Evolutionary conservation across 1,284 basidiomycete genomes (phyloP), one percentile per base, ranked within the genome.

Genomic region (Cystobasidiaceae sp.): DNA sequence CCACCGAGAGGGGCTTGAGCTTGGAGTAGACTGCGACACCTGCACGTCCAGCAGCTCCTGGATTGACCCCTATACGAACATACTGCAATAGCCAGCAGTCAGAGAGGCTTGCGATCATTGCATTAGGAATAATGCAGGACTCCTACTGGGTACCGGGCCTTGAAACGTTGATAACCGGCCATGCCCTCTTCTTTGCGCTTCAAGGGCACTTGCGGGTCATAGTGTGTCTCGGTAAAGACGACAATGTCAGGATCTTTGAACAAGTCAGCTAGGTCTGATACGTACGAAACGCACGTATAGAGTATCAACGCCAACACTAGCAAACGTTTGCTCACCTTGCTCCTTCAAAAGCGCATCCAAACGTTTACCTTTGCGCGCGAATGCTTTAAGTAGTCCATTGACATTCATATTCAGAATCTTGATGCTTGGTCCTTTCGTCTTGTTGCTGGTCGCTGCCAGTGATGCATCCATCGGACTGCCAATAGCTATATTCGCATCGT

Each of bases 331-430:
- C 60, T 19, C 21, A 63, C 60, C 60, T 48, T 63, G 39, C 34
- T 63, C 51, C 11, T 23, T 19, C 1, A 63, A 51, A 8, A 63
- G 39, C 8, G 17, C 25, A 6, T 44, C 51, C 3, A 63, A 39
- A 7, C 60, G 60, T 32, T 63, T 63, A 9, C 39, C 51, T 17
- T 37, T 43, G 27, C 60, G 60, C 21, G 37, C 39, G 21, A 63
- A 63, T 2, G 60, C 60, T 34, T 63, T 63, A 25, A 63, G 23
- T 32, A 63, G 28, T 21, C 60, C 60, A 54, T 63, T 63, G n/a
- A 55, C 60, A 45, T 63, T 63, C 50, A 63, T 43, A 28, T 63
- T 63, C 28, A 63, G 55, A 19, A 63, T 63, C 41, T 63, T 63
- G 41, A 54, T n/a, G n/a, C 25, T 21, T 11, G n/a, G 25, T 48